Percentiles rank a stretch among this genome's conserved stretches.
Evolutionary conservation across 2,329 filamentous ascomycete genomes (phyloP).

Genomic region (Botrytis fabae): DNA sequence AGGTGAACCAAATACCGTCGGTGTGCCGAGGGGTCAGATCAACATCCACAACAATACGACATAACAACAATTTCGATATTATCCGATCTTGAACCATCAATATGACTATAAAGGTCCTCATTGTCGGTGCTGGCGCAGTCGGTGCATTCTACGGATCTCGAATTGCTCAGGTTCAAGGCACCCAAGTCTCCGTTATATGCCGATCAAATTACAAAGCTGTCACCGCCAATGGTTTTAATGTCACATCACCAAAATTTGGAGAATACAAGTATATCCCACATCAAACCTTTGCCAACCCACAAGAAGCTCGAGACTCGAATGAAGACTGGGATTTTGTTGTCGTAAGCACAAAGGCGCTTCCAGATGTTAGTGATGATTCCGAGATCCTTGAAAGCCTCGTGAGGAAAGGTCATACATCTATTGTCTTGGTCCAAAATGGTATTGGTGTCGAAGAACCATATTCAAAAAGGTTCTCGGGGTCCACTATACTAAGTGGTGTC

Average conservation of each 20-base stretch:
- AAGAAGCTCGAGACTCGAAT: constrained; percentile 40
- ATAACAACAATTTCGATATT: neutral
- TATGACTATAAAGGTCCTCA: constrained; percentile 53
- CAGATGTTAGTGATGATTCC: constrained; percentile 39
- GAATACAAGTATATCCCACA: constrained; percentile 64
- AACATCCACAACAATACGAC: neutral
- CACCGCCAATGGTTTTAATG: constrained; percentile 58
- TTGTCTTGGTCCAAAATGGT: constrained; percentile 40
- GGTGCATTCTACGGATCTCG: constrained; percentile 72
- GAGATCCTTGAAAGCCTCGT: constrained; percentile 36
- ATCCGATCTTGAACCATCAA: neutral
- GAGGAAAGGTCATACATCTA: constrained; percentile 31
- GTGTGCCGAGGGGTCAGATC: neutral
- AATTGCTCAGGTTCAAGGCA: constrained; percentile 55
- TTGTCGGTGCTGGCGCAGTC: constrained; percentile 67
- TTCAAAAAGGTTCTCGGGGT: constrained; percentile 58
- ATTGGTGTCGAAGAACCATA: constrained; percentile 54
- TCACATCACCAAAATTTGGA: constrained; percentile 67
- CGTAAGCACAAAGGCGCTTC: constrained; percentile 40
- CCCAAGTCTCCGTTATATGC: constrained; percentile 68
- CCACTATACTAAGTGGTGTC: constrained; percentile 65
- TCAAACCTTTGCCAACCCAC: constrained; percentile 62
- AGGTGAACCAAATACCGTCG: neutral
- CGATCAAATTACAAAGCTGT: constrained; percentile 72
- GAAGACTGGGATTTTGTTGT: constrained; percentile 46